Conservation (phyloP, 1,139 yeast genomes). For the Zygosaccharomyces sapae region DNA sequence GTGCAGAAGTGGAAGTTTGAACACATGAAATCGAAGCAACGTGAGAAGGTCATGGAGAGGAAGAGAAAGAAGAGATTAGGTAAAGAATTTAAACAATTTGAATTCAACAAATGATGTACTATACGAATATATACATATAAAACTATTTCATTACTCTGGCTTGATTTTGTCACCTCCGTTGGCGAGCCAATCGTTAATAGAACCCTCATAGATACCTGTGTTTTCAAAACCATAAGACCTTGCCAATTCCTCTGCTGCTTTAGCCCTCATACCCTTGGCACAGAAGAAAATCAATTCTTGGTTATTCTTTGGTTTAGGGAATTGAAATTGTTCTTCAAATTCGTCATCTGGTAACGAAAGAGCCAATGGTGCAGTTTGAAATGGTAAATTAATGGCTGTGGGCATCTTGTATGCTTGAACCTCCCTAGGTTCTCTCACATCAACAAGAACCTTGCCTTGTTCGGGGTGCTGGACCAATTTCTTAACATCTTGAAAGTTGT, state of each 20-base stretch:
- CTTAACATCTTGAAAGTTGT: conserved; percentile 56
- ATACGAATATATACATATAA: conserved; percentile 4
- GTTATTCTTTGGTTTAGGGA: conserved; percentile 68
- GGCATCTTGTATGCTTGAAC: conserved; percentile 68
- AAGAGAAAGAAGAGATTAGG: conserved; percentile 92
- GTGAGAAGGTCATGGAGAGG: conserved; percentile 86
- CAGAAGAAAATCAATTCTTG: conserved; percentile 86
- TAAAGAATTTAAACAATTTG: conserved; percentile 80
- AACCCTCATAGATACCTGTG: conserved; percentile 75
- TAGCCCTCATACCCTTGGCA: conserved; percentile 86
- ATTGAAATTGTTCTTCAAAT: conserved; percentile 75
- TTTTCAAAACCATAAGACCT: conserved; percentile 80
- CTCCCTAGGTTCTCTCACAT: conserved; percentile 91
- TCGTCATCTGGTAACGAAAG: conserved; percentile 73
- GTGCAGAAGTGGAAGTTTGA: conserved; percentile 87
- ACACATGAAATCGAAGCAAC: conserved; percentile 72
- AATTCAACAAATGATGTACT: conserved; percentile 41
- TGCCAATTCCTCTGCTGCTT: conserved; percentile 89
- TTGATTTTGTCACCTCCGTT: conserved; percentile 36
- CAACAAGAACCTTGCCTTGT: conserved; percentile 56
- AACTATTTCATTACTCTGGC: conserved; percentile 9
- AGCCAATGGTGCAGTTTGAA: conserved; percentile 92
- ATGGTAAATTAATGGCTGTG: conserved; percentile 80
- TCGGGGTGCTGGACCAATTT: conserved; percentile 44
- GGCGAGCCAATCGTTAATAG: conserved; percentile 79